phyloP scores from a whole-genome alignment of 169 alveolate species.

The Cyclospora cayetanensis region DNA sequence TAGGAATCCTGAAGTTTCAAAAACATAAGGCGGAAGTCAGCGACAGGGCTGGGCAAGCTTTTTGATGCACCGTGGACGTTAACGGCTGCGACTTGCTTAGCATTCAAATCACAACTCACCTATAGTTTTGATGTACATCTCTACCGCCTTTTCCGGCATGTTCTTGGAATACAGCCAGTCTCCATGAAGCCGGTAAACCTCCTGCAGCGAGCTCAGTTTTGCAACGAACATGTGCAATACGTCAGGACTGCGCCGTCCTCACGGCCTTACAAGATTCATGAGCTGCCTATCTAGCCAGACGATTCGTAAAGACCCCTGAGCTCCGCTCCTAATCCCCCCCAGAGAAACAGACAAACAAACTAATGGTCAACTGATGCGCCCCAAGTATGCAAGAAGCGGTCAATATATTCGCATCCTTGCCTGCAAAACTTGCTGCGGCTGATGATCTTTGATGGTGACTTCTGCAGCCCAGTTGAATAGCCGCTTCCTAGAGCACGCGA shows the following conservation, averaged over 20 bases:
- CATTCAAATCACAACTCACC: slow-evolving; percentile 52
- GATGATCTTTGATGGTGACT: slow-evolving; percentile 65
- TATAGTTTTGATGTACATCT: slow-evolving; percentile 70
- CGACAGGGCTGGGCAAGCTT: neutral
- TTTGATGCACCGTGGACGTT: neutral
- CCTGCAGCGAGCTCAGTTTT: slow-evolving; percentile 38
- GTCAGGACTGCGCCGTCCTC: too few species aligned
- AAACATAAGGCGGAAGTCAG: neutral
- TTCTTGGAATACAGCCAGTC: slow-evolving; percentile 73
- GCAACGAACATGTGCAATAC: too few species aligned
- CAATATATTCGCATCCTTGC: too few species aligned
- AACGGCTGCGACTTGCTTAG: neutral
- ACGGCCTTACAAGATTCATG: too few species aligned
- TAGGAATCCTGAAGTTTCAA: slow-evolving; percentile 34
- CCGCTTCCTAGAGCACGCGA: slow-evolving; percentile 58
- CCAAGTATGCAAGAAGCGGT: too few species aligned
- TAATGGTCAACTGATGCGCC: too few species aligned
- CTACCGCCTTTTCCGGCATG: slow-evolving; percentile 68
- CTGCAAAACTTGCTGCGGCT: slow-evolving; percentile 71
- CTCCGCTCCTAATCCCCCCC: too few species aligned
- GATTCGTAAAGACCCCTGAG: too few species aligned
- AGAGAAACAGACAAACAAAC: too few species aligned
- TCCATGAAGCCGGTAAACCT: slow-evolving; percentile 72
- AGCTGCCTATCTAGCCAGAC: too few species aligned
- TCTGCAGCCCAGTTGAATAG: slow-evolving; percentile 75